Evolutionary conservation across 257 asterid species (phyloP).

Genomic region (Jaltomata sinuosa): DNA sequence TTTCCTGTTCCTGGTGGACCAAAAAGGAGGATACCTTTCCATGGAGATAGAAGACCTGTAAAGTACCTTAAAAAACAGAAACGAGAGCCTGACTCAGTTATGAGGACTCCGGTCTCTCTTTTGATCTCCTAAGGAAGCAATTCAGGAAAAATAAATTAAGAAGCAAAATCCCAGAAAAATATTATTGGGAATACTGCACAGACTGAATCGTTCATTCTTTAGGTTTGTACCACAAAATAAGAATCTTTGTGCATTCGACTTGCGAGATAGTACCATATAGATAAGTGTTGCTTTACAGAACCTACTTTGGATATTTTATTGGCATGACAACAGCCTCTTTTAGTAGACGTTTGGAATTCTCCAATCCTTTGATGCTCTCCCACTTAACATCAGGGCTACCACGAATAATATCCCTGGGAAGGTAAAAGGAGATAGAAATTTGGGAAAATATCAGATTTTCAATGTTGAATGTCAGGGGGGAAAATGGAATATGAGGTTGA

Average conservation of each 20-base stretch:
- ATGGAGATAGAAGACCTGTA: slow-evolving; percentile 88
- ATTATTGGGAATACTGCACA: neutral
- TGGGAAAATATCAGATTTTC: neutral
- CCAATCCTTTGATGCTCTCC: slow-evolving; percentile 86
- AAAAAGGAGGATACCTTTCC: slow-evolving; percentile 98
- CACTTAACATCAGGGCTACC: slow-evolving; percentile 91
- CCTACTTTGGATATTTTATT: slow-evolving; percentile 86
- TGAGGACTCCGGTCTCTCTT: neutral
- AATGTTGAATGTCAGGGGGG: slow-evolving; percentile 1
- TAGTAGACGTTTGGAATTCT: slow-evolving; percentile 78
- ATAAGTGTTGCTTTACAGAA: slow-evolving; percentile 1
- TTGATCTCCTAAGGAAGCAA: neutral
- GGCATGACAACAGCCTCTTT: slow-evolving; percentile 99
- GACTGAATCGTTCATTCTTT: neutral
- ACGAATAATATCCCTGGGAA: slow-evolving; percentile 79
- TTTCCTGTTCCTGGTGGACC: slow-evolving; percentile 99
- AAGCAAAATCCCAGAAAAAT: neutral
- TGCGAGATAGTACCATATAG: neutral
- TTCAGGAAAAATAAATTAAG: neutral
- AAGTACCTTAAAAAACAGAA: slow-evolving; percentile 52
- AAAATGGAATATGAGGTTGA: slow-evolving; percentile 1
- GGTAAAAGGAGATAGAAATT: neutral
- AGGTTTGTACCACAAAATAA: neutral
- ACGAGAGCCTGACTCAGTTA: slow-evolving; percentile 2
- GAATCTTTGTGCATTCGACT: neutral